Evolutionary conservation across 306 rosid genomes (phyloP).

Genomic region (Astragalus glycyphyllos): DNA sequence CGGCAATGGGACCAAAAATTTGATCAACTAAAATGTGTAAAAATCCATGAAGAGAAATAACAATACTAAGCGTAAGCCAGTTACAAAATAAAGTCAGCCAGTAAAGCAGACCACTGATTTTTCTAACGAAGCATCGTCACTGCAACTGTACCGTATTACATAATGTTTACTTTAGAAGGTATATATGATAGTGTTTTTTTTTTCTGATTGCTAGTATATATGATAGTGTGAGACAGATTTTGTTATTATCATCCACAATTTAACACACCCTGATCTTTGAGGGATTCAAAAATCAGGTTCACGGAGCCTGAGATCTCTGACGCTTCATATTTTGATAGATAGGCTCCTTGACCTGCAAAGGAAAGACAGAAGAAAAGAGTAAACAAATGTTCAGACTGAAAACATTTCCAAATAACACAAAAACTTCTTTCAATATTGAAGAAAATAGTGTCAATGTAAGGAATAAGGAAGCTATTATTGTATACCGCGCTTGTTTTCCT

Average conservation of each 20-base stretch:
- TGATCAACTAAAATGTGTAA: slow-evolving; percentile 11
- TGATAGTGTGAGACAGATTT: not conserved
- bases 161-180: slow-evolving; percentile 17
- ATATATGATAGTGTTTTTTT: not conserved
- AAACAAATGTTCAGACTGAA: slow-evolving; percentile 6
- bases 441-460: slow-evolving; percentile 11
- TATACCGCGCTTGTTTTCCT: slow-evolving; percentile 94
- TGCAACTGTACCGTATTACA: not conserved
- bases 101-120: not conserved
- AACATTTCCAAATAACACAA: slow-evolving; percentile 8
- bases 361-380: not conserved
- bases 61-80: slow-evolving; percentile 11
- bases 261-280: not conserved
- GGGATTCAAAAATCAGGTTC: slow-evolving; percentile 36
- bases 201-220: not conserved
- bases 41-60: not conserved
- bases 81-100: not conserved
- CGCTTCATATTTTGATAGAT: slow-evolving; percentile 81
- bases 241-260: slow-evolving; percentile 30
- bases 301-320: slow-evolving; percentile 67
- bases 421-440: slow-evolving; percentile 15
- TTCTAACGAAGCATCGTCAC: not conserved
- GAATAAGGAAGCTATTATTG: slow-evolving; percentile 28
- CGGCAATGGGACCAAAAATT: not conserved
- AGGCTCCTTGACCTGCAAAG: slow-evolving; percentile 87